Evolutionary conservation across 2,329 filamentous ascomycete species (phyloP).

Genomic region (Biscogniauxia sp.): DNA sequence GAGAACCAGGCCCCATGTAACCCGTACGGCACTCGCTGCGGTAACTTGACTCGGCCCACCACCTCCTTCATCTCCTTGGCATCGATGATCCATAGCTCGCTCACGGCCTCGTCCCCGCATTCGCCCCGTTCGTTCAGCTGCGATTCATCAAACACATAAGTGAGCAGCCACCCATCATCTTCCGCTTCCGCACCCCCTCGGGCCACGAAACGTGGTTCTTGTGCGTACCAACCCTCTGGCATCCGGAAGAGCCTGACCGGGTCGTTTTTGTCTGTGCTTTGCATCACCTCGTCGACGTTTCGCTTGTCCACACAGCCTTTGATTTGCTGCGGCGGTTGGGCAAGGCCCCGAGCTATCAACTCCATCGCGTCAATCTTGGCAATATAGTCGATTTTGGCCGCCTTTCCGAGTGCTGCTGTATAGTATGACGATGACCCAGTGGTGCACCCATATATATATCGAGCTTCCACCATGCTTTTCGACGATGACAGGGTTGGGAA

Average conservation of each 20-base stretch:
- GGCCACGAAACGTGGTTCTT: slow-evolving; percentile 66
- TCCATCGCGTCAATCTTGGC: slow-evolving; percentile 58
- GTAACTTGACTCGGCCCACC: slow-evolving; percentile 56
- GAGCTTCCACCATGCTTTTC: slow-evolving; percentile 54
- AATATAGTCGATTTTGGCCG: slow-evolving; percentile 64
- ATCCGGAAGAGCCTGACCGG: slow-evolving; percentile 61
- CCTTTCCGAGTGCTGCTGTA: slow-evolving; percentile 58
- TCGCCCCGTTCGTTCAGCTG: slow-evolving; percentile 54
- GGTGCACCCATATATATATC: slow-evolving; percentile 67
- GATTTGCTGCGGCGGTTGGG: slow-evolving; percentile 44
- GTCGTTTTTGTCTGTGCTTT: slow-evolving; percentile 44
- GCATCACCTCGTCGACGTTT: slow-evolving; percentile 50
- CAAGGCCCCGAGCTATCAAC: slow-evolving; percentile 53
- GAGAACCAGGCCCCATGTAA: slow-evolving; percentile 64
- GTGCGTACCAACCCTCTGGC: slow-evolving; percentile 60
- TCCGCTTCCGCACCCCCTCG: slow-evolving; percentile 42
- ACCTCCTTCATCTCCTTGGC: slow-evolving; percentile 61
- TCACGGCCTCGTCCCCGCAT: slow-evolving; percentile 43
- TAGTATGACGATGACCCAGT: slow-evolving; percentile 53
- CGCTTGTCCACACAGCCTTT: slow-evolving; percentile 63
- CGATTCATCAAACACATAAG: slow-evolving; percentile 68
- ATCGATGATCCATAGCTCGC: slow-evolving; percentile 68
- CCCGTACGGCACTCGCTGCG: slow-evolving; percentile 68
- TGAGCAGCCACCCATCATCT: slow-evolving; percentile 66
- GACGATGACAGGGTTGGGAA: slow-evolving; percentile 60